Percentiles rank a stretch among this genome's conserved stretches.
phyloP scores from a whole-genome alignment of 148 eudicot genomes.

The Chenopodium quinoa region DNA sequence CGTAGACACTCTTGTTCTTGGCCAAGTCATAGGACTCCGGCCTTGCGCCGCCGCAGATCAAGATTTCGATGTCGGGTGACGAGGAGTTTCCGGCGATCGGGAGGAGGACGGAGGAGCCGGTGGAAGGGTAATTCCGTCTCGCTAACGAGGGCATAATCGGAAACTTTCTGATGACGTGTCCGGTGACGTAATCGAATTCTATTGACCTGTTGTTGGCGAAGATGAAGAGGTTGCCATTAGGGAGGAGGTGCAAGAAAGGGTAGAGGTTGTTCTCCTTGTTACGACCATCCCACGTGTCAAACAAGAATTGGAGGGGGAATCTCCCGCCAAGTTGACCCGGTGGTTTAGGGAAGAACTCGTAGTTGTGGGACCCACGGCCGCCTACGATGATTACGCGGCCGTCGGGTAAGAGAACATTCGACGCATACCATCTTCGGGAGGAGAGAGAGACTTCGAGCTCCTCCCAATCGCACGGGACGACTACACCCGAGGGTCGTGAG shows the following conservation, averaged over 20 bases:
- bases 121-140: slow-evolving; percentile 63
- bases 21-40: slow-evolving; percentile 50
- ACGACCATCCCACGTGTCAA: slow-evolving; percentile 46
- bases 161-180: slow-evolving; percentile 39
- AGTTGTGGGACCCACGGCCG: slow-evolving; percentile 58
- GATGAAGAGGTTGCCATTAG: slow-evolving; percentile 61
- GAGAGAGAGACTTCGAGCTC: slow-evolving; percentile 38
- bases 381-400: slow-evolving; percentile 73
- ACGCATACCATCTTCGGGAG: slow-evolving; percentile 76
- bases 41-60: slow-evolving; percentile 80
- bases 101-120: slow-evolving; percentile 70
- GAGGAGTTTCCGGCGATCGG: slow-evolving; percentile 34
- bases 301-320: slow-evolving; percentile 40
- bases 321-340: not conserved
- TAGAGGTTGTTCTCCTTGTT: slow-evolving; percentile 85
- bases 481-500: not conserved
- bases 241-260: slow-evolving; percentile 75
- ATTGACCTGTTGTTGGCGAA: slow-evolving; percentile 78
- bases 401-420: slow-evolving; percentile 69
- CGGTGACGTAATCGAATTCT: slow-evolving; percentile 37
- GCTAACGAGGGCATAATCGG: slow-evolving; percentile 63
- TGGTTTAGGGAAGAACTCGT: slow-evolving; percentile 69
- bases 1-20: slow-evolving; percentile 13
- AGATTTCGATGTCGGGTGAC: slow-evolving; percentile 46
- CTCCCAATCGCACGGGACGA: slow-evolving; percentile 51